Base-by-base conservation (phyloP, 805 yeast genomes). In the Kuraishia piskuri region DNA sequence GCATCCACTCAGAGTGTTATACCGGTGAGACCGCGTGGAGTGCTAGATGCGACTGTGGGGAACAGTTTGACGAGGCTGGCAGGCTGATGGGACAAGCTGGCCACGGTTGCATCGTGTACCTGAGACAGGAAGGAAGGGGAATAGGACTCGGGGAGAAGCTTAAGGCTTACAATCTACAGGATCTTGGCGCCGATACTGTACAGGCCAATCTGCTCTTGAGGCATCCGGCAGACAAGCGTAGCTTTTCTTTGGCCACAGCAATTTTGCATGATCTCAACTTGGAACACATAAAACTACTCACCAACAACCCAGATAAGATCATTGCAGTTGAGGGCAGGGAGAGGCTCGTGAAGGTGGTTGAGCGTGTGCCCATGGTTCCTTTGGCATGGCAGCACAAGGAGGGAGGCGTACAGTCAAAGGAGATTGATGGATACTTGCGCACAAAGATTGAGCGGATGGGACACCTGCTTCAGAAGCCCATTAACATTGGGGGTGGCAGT, bases 21-120 rank as follows among this genome's bases (percentile, higher is more conserved):
- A 94, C 99, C 0, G 99, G 99, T 2, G 99, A 94, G 66, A 94
- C 97, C 1, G 98, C 97, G 9, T 94, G 99, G 99, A 83, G 92
- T 55, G 98, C 99, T 1, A 79, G 99, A 53, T 94, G 99, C 69
- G 99, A 94, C 69, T 94, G 99, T 71, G 99, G 99, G 21, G 99
- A 94, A 69, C 99, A 94, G 72, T 88, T 94, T 62, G 97, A 94
- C 68, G 97, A 95, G 69, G 98, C 98, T 1, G 99, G 97, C 8
- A 78, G 95, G 57, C 68, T 90, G 47, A 94, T 94, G 92, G 96
- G 96, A 6, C 73, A 77, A 54, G 77, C 76, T 50, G 96, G 96
- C 19, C 86, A 83, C 59, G 99, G 99, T 22, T 91, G 96, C 61
- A 90, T 94, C 51, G 98, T 94, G 1, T 94, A 94, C 66, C 73